Base-by-base conservation (phyloP, 1,284 basidiomycete genomes). In the Ceratobasidium sp. region DNA sequence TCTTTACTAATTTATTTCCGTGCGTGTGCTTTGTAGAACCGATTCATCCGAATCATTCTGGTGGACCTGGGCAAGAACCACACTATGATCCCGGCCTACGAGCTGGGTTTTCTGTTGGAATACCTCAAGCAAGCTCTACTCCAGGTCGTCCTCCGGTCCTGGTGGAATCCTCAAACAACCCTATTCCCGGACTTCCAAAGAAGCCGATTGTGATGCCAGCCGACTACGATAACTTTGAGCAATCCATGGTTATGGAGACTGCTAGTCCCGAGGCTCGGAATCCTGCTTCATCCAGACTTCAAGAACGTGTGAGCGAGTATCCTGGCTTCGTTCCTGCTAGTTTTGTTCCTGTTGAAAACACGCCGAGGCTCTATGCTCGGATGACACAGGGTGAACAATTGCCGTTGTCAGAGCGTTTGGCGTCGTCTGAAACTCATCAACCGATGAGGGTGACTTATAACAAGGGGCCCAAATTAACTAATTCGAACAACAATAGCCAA, bases 161-260 rank as follows among this genome's bases (percentile, higher is more conserved):
- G 46, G 2, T n/a, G 46, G 50, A 54, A 4, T 2, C 42, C 6
- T 67, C 10, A 17, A 33, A 20, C 44, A 26, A 68, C 26, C 1
- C 10, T 20, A 48, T 48, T 20, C 64, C 64, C 7, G 28, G 10
- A 2, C 33, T 62, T 40, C 13, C 59, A 20, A 62, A 42, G n/a
- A 54, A n/a, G 50, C 46, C 67, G 1, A 56, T 42, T 40, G 9
- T 69, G 50, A 23, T 62, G 6, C 15, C 59, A 40, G 59, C 38
- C n/a, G 40, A 71, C 42, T 28, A n/a, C 15, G 52, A 59, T 17
- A 46, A 23, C 68, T 59, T 57, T n/a, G 48, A 71, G 17, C 54
- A 59, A 33, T 71, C 68, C 20, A 46, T 38, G 44, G 20, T 26
- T 1, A 71, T 71, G 68, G 54, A 59, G 23, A 59, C 46, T 7